A percentile compares a stretch with the other conserved stretches of the same genome.
Conservation (phyloP, 257 asterid genomes). For the Solanum infundibuliforme region DNA sequence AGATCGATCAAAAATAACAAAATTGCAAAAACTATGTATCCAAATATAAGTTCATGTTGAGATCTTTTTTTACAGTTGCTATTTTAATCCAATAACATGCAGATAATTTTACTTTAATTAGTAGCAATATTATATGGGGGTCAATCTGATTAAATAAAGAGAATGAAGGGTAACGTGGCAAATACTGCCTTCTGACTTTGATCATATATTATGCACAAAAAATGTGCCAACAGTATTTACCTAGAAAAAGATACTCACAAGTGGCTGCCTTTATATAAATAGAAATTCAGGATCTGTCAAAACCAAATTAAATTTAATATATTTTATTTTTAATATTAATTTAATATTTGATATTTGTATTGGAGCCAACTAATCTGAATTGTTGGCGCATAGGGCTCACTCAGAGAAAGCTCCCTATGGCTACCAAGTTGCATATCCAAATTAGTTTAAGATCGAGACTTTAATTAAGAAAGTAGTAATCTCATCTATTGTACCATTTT, state of each 20-base stretch:
- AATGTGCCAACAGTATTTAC: not conserved
- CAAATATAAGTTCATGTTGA: not conserved
- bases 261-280: not conserved
- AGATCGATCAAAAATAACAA: not conserved
- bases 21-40: not conserved
- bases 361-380: too few species aligned
- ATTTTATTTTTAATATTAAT: too few species aligned
- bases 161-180: not conserved
- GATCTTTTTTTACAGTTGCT: not conserved
- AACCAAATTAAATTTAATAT: not conserved
- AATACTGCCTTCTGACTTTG: not conserved
- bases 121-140: not conserved
- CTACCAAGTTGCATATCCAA: not conserved
- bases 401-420: not conserved
- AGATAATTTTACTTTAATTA: not conserved
- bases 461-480: too few species aligned
- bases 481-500: fast-evolving
- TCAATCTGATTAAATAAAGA: not conserved
- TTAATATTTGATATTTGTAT: fast-evolving
- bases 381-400: not conserved
- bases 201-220: not conserved
- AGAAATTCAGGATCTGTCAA: not conserved
- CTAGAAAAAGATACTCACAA: not conserved
- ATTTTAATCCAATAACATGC: not conserved
- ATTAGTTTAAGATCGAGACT: not conserved